A percentile compares a stretch with the other conserved stretches of the same genome.
Conservation (phyloP, 78 protist species). For the Emiliania huxleyi region DNA sequence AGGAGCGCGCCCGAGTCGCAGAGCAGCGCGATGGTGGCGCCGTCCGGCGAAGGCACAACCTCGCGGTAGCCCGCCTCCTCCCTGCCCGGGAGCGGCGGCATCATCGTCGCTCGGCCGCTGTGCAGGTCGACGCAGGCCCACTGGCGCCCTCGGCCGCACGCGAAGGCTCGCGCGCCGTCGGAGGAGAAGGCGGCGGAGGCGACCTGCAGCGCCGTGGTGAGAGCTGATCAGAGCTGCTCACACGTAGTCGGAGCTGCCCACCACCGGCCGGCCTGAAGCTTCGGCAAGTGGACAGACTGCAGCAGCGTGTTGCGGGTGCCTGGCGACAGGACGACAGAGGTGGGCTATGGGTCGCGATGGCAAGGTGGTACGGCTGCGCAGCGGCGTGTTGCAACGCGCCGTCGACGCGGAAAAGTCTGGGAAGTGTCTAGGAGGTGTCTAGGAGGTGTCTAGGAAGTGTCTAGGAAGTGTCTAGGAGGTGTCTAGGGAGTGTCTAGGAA, state of each 20-base stretch:
- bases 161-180: constrained; percentile 17
- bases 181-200: background rate
- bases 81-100: background rate
- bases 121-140: background rate
- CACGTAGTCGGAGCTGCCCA: too few relatives aligned
- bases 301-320: constrained; percentile 18
- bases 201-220: constrained; percentile 34
- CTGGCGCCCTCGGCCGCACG: background rate
- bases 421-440: too few relatives aligned
- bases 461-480: too few relatives aligned
- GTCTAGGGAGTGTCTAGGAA: too few relatives aligned
- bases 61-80: background rate
- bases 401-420: too few relatives aligned
- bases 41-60: background rate
- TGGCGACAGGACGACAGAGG: too few relatives aligned
- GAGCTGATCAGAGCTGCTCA: too few relatives aligned
- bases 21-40: background rate
- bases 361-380: too few relatives aligned
- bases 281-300: constrained; percentile 4
- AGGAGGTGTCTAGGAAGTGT: too few relatives aligned
- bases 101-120: background rate
- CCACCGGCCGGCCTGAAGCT: too few relatives aligned
- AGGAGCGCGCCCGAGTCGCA: background rate
- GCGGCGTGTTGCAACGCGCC: too few relatives aligned
- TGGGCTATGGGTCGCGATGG: too few relatives aligned